Evolutionary conservation across 2,329 filamentous ascomycete genomes (phyloP).

Genomic region (Sarocladium strictum): DNA sequence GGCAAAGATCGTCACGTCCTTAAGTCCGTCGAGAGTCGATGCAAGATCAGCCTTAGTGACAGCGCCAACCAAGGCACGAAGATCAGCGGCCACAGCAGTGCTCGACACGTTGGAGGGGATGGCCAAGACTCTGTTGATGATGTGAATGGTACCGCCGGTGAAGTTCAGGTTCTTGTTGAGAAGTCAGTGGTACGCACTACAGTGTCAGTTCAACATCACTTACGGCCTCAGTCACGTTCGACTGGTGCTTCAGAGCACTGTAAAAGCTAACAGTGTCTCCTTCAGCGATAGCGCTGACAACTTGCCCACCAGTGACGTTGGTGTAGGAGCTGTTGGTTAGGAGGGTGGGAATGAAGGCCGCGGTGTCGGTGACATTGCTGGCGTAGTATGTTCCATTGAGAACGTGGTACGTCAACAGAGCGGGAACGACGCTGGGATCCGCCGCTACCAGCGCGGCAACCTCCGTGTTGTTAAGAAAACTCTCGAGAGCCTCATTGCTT

Average conservation of each 20-base stretch:
- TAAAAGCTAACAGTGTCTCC: constrained; percentile 41
- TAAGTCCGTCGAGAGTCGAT: constrained; percentile 21
- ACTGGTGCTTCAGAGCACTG: constrained; percentile 31
- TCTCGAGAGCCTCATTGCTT: constrained; percentile 46
- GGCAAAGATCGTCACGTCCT: constrained; percentile 23
- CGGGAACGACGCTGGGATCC: constrained; percentile 30
- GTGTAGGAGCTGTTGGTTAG: constrained; percentile 37
- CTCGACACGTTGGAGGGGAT: constrained; percentile 19
- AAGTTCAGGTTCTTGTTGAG: constrained; percentile 33
- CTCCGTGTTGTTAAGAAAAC: constrained; percentile 38
- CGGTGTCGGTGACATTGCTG: constrained; percentile 23
- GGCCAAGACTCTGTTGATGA: constrained; percentile 41
- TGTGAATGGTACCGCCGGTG: constrained; percentile 40
- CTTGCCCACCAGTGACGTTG: constrained; percentile 37
- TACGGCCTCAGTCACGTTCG: constrained; percentile 28
- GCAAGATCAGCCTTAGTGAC: constrained; percentile 30
- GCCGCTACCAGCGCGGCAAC: constrained; percentile 32
- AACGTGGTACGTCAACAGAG: constrained; percentile 53
- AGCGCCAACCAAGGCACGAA: constrained; percentile 44
- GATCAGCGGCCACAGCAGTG: constrained; percentile 7
- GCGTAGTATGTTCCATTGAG: constrained; percentile 37
- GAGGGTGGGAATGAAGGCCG: constrained; percentile 32
- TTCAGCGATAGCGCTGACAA: constrained; percentile 32
- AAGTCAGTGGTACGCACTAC: background rate
- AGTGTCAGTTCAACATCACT: constrained; percentile 4